Percentiles rank a stretch among this genome's conserved stretches.
Evolutionary conservation across 768 basidiomycete species (phyloP).

Genomic region (Mycena albidolilacea): DNA sequence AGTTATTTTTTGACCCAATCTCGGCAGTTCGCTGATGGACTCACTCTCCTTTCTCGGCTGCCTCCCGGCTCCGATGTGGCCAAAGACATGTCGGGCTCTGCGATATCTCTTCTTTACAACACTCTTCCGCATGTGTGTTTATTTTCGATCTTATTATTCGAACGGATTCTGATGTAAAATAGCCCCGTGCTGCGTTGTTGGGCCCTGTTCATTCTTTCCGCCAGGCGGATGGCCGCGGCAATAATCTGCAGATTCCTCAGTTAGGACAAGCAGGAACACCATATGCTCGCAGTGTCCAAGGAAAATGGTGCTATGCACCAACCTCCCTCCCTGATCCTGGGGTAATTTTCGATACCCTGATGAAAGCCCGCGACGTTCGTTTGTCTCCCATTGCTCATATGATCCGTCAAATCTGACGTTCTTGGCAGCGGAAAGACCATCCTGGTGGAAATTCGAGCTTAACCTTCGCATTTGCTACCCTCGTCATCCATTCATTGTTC

Average conservation of each 20-base stretch:
- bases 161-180: conserved; percentile 23
- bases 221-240: conserved; percentile 64
- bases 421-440: conserved; percentile 56
- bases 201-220: conserved; percentile 57
- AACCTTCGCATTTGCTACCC: conserved; percentile 77
- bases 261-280: conserved; percentile 67
- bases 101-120: conserved; percentile 65
- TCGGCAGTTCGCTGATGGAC: conserved; percentile 46
- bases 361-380: conserved; percentile 58
- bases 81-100: conserved; percentile 44
- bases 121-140: conserved; percentile 67
- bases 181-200: conserved; percentile 52
- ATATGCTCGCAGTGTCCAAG: conserved; percentile 69
- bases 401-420: conserved; percentile 43
- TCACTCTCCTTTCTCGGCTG: conserved; percentile 48
- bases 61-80: conserved; percentile 39
- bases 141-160: conserved; percentile 45
- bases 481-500: conserved; percentile 75
- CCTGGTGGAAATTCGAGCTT: conserved; percentile 72
- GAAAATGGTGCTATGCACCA: conserved; percentile 51
- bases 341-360: conserved; percentile 73
- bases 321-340: conserved; percentile 69
- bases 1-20: background rate
- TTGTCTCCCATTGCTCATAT: conserved; percentile 38
- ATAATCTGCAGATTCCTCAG: conserved; percentile 61